A percentile compares a stretch with the other conserved stretches of the same genome.
phyloP scores from a whole-genome alignment of 768 basidiomycete species.

The Paxillus involutus region DNA sequence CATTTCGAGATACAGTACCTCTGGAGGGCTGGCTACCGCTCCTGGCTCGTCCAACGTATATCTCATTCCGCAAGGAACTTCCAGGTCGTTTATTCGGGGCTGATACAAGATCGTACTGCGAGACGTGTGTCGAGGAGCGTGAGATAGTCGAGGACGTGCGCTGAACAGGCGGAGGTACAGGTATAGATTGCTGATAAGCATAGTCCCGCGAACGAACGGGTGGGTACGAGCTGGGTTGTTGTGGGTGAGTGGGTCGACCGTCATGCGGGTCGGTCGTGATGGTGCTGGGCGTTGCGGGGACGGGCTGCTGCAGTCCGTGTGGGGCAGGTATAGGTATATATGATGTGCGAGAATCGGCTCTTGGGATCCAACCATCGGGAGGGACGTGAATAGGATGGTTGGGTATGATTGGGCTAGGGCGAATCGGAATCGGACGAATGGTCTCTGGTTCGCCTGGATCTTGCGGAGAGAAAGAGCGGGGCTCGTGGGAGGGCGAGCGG shows the following conservation, averaged over 20 bases:
- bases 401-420: conserved; percentile 13
- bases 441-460: conserved; percentile 21
- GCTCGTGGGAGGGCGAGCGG: conserved; percentile 21
- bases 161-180: conserved; percentile 9
- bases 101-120: conserved; percentile 30
- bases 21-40: conserved; percentile 26
- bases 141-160: conserved; percentile 24
- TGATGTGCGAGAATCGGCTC: conserved; percentile 24
- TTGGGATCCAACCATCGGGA: conserved; percentile 31
- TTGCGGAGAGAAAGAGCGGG: conserved; percentile 8
- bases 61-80: conserved; percentile 27
- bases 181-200: conserved; percentile 22
- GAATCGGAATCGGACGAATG: conserved; percentile 30
- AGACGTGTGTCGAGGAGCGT: conserved; percentile 29
- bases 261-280: conserved; percentile 14
- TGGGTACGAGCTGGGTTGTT: conserved; percentile 16
- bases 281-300: conserved; percentile 14
- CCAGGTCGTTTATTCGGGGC: conserved; percentile 22
- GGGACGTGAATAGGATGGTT: conserved; percentile 7
- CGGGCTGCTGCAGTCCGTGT: conserved; percentile 12
- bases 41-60: conserved; percentile 16
- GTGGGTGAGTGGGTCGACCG: background rate
- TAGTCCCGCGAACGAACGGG: conserved; percentile 29
- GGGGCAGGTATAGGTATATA: conserved; percentile 24
- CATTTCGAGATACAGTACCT: conserved; percentile 15